phyloP scores from a whole-genome alignment of 202 grass and related monocot species.

The Schoenoplectus triqueter region DNA sequence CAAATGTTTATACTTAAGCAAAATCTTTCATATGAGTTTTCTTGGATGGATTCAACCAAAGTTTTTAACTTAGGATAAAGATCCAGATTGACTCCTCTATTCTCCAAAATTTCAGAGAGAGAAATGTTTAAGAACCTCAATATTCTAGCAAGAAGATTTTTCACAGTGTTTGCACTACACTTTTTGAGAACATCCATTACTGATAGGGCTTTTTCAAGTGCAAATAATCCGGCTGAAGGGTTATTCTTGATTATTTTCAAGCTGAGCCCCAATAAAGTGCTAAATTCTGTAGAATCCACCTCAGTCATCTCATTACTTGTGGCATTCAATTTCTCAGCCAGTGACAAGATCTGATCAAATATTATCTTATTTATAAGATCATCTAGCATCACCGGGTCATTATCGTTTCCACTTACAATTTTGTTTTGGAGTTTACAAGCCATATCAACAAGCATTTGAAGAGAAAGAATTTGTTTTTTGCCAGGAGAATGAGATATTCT shows the following conservation, averaged over 20 bases:
- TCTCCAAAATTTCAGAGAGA: constrained; percentile 54
- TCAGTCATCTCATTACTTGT: constrained; percentile 30
- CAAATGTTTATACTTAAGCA: constrained; percentile 49
- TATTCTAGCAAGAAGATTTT: constrained; percentile 45
- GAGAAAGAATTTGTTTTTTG: constrained; percentile 47
- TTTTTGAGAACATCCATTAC: constrained; percentile 55
- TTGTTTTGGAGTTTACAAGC: constrained; percentile 53
- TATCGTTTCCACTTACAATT: constrained; percentile 44
- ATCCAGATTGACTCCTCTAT: constrained; percentile 37
- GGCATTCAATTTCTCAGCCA: constrained; percentile 46
- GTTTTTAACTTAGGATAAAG: constrained; percentile 51
- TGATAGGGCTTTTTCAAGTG: constrained; percentile 61
- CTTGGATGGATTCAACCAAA: constrained; percentile 56
- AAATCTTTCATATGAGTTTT: constrained; percentile 72
- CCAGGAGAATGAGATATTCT: constrained; percentile 53
- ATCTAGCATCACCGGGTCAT: constrained; percentile 35
- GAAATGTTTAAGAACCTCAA: constrained; percentile 65
- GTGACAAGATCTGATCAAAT: constrained; percentile 49
- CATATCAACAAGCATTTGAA: constrained; percentile 59
- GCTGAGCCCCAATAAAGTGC: constrained; percentile 51
- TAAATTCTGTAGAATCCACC: constrained; percentile 44
- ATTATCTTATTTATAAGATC: constrained; percentile 50
- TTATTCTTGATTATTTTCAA: constrained; percentile 63
- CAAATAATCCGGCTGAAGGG: constrained; percentile 54
- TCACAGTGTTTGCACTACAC: constrained; percentile 20